phyloP scores from a whole-genome alignment of 768 basidiomycete species.

The Collybia sordida region DNA sequence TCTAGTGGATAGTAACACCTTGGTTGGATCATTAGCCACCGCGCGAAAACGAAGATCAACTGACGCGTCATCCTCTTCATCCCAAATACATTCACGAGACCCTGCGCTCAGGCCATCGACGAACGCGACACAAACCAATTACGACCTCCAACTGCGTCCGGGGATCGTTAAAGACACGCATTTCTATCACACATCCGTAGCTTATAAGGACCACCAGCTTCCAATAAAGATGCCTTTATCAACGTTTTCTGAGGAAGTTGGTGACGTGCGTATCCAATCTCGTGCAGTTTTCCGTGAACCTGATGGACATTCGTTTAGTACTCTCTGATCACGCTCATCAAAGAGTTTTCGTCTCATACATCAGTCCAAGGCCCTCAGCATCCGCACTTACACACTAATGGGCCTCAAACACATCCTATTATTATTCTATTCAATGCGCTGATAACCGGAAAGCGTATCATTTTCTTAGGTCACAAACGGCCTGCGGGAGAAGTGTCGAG shows the following conservation, averaged over 20 bases:
- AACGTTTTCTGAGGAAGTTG: constrained; percentile 93
- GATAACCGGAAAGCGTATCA: constrained; percentile 92
- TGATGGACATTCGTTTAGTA: constrained; percentile 50
- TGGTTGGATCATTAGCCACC: constrained; percentile 29
- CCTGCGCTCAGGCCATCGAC: constrained; percentile 31
- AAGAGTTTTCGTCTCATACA: constrained; percentile 68
- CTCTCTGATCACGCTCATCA: constrained; percentile 87
- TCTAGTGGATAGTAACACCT: constrained; percentile 35
- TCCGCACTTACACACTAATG: constrained; percentile 92
- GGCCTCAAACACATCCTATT: constrained; percentile 87
- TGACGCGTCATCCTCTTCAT: constrained; percentile 74
- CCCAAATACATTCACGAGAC: constrained; percentile 48
- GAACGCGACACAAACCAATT: constrained; percentile 37
- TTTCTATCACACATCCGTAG: constrained; percentile 85
- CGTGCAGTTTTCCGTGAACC: background rate
- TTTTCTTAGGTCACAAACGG: constrained; percentile 88
- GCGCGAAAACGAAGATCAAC: constrained; percentile 62
- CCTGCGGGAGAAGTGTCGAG: constrained; percentile 89
- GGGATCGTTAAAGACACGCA: constrained; percentile 84
- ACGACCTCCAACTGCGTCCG: constrained; percentile 47
- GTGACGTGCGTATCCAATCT: constrained; percentile 64
- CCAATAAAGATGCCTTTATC: constrained; percentile 91
- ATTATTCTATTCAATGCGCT: constrained; percentile 96
- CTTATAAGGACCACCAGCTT: constrained; percentile 78
- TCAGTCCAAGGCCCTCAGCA: constrained; percentile 72